A percentile compares a stretch with the other conserved stretches of the same genome.
These are phyloP conservation scores for Andrographis paniculata DNA, from an alignment of 305 asterid genomes.

Conservation along the genomic window DNA sequence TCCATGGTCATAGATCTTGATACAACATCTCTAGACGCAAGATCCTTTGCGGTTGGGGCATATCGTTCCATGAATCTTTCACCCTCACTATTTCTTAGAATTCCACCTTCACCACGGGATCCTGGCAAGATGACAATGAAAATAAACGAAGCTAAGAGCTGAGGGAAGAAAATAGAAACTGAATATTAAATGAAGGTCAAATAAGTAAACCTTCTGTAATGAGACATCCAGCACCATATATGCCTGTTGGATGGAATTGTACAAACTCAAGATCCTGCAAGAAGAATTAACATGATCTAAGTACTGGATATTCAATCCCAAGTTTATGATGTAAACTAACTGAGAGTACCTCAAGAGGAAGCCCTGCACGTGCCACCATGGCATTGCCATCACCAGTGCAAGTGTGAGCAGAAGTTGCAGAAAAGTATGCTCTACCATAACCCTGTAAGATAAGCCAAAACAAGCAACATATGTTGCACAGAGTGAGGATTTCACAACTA, in stretches of 20 bases:
- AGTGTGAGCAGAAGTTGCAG: conserved; percentile 99
- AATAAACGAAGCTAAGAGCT: conserved; percentile 8
- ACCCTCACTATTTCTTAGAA: conserved; percentile 97
- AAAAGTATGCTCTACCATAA: conserved; percentile 93
- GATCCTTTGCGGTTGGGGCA: conserved; percentile 99
- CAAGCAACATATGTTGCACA: conserved; percentile 5
- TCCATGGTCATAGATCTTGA: conserved; percentile 99
- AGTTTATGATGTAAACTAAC: neutral
- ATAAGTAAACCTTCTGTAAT: conserved; percentile 79
- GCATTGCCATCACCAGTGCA: conserved; percentile 99
- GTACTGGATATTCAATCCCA: conserved; percentile 18
- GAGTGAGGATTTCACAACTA: neutral
- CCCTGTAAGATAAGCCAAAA: conserved; percentile 45
- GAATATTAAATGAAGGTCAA: conserved; percentile 3
- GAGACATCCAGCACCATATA: conserved; percentile 99
- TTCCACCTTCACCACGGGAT: conserved; percentile 99
- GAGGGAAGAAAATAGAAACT: conserved; percentile 1
- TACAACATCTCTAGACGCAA: conserved; percentile 98
- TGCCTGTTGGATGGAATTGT: conserved; percentile 96
- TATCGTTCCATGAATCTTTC: conserved; percentile 99
- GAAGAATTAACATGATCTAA: conserved; percentile 12
- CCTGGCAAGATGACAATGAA: conserved; percentile 35
- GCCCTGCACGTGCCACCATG: conserved; percentile 98
- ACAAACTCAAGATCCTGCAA: conserved; percentile 88
- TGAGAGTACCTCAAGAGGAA: conserved; percentile 78